Percentiles rank a stretch among this genome's conserved stretches.
Evolutionary conservation across 371 early-diverging fungal genomes (phyloP).

Genomic region (Apophysomyces trapeziformis): DNA sequence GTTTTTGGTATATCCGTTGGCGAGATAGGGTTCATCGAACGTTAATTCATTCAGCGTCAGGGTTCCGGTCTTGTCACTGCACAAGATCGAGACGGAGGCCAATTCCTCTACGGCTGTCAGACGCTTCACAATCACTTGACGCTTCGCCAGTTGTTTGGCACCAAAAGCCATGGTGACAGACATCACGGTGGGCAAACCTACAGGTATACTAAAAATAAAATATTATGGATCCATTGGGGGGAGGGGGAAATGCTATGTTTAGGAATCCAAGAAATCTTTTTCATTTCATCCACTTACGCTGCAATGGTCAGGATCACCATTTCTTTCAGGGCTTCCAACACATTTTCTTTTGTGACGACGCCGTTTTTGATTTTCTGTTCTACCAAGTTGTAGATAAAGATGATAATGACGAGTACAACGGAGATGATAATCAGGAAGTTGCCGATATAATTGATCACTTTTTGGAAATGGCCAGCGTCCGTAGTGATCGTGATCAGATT

Average conservation of each 20-base stretch:
- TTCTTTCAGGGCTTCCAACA: slow-evolving; percentile 70
- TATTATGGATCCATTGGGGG: background rate
- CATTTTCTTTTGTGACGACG: slow-evolving; percentile 46
- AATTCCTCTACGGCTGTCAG: slow-evolving; percentile 95
- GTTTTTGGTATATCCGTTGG: slow-evolving; percentile 70
- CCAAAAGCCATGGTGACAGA: slow-evolving; percentile 97
- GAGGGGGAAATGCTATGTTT: background rate
- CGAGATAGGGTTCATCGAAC: slow-evolving; percentile 87
- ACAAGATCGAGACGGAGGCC: slow-evolving; percentile 92
- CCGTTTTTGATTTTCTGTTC: slow-evolving; percentile 44
- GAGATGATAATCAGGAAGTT: slow-evolving; percentile 90
- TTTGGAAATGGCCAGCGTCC: slow-evolving; percentile 91
- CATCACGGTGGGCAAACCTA: slow-evolving; percentile 96
- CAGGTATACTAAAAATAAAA: slow-evolving; percentile 71
- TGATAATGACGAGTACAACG: slow-evolving; percentile 78
- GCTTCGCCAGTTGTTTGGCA: slow-evolving; percentile 89
- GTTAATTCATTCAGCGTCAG: slow-evolving; percentile 91
- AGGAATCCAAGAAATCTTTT: too few relatives aligned
- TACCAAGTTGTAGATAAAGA: slow-evolving; percentile 76
- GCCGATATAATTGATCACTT: slow-evolving; percentile 90
- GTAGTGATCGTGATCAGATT: slow-evolving; percentile 84
- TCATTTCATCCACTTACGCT: slow-evolving; percentile 54
- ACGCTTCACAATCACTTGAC: slow-evolving; percentile 95
- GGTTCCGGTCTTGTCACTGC: slow-evolving; percentile 98
- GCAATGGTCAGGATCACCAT: slow-evolving; percentile 94